Percentiles rank a stretch among this genome's conserved stretches.
Evolutionary conservation across 73 alveolate genomes (phyloP).

Genomic region (Paramecium caudatum): DNA sequence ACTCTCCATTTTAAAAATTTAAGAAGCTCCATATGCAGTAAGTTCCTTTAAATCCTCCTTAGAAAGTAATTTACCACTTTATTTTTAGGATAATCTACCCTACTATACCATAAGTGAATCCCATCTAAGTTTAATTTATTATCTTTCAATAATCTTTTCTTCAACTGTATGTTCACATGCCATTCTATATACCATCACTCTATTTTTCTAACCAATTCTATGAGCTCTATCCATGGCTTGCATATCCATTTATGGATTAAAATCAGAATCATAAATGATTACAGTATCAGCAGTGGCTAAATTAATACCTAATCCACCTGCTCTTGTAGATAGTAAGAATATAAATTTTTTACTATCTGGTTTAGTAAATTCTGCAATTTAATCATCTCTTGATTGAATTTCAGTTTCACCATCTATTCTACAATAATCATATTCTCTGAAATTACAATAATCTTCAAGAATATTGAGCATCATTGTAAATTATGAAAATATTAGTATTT

Average conservation of each 20-base stretch:
- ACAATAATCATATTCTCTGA: constrained; percentile 94
- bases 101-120: constrained; percentile 96
- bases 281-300: constrained; percentile 99
- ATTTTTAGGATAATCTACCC: constrained; percentile 90
- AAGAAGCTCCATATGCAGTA: constrained; percentile 98
- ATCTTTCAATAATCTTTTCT: constrained; percentile 98
- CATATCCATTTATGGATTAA: constrained; percentile 99
- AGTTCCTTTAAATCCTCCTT: constrained; percentile 97
- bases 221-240: constrained; percentile 99
- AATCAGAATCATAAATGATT: constrained; percentile 98
- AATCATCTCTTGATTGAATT: constrained; percentile 84
- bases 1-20: constrained; percentile 87
- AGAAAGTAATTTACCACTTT: constrained; percentile 82
- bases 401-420: constrained; percentile 95
- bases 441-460: constrained; percentile 98
- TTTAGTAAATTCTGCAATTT: constrained; percentile 85
- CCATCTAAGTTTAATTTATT: constrained; percentile 94
- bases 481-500: constrained; percentile 94
- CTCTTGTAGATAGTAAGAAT: constrained; percentile 98
- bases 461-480: constrained; percentile 98
- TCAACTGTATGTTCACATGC: constrained; percentile 97
- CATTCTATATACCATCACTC: constrained; percentile 95
- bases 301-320: constrained; percentile 98
- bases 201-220: constrained; percentile 98
- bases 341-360: constrained; percentile 87